phyloP scores from a whole-genome alignment of 306 rosid species.

The Vachellia collinsii region DNA sequence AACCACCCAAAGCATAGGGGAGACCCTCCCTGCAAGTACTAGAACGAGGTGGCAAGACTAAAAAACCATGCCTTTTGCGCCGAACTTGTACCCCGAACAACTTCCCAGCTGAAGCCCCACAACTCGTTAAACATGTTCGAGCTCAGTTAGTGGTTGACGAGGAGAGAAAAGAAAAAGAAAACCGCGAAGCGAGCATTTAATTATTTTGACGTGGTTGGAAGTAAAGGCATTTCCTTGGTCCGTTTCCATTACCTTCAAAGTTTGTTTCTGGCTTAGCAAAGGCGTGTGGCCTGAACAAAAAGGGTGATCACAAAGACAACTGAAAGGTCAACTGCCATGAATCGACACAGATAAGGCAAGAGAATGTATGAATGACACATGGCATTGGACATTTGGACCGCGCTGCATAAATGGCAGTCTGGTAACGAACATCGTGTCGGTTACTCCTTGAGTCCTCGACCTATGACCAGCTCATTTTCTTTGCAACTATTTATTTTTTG shows the following conservation, averaged over 20 bases:
- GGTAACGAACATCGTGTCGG: not conserved
- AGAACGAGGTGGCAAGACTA: slow-evolving; percentile 24
- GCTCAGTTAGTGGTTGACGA: not conserved
- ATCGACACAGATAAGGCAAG: not conserved
- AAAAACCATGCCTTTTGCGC: slow-evolving; percentile 31
- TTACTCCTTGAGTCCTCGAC: not conserved
- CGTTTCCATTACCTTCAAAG: not conserved
- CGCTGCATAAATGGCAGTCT: not conserved
- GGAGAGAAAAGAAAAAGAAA: not conserved
- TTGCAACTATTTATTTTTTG: not conserved
- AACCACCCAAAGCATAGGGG: too few relatives aligned
- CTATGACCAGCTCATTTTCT: not conserved
- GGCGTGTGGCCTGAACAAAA: slow-evolving; percentile 7
- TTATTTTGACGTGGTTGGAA: not conserved
- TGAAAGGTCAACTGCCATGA: slow-evolving; percentile 28
- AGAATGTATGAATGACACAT: not conserved
- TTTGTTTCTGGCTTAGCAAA: not conserved
- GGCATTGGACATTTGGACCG: not conserved
- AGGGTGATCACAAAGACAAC: not conserved
- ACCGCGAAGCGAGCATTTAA: not conserved
- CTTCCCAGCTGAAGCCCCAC: not conserved
- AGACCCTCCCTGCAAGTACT: slow-evolving; percentile 30
- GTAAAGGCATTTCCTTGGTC: not conserved
- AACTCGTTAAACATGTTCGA: not conserved
- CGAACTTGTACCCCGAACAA: slow-evolving; percentile 3